These are phyloP conservation scores for Abrus pulchellus DNA, from an alignment of 306 rosid genomes.

Conservation along the genomic window DNA sequence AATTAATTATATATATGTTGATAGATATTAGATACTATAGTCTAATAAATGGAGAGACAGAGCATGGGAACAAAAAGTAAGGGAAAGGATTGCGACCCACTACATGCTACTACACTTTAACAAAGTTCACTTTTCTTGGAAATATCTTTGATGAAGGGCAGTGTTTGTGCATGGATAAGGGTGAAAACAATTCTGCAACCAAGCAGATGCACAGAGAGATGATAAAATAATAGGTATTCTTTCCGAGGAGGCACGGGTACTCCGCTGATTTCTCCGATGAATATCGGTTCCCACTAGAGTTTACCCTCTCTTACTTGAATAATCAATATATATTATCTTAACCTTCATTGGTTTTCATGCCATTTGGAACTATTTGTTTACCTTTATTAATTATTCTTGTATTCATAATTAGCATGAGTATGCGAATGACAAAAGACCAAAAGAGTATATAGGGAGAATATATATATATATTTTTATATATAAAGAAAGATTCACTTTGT, in stretches of 20 bases:
- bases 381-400: slow-evolving; percentile 7
- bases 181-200: slow-evolving; percentile 50
- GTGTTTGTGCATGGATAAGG: slow-evolving; percentile 52
- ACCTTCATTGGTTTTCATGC: slow-evolving; percentile 52
- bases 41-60: slow-evolving; percentile 2
- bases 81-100: slow-evolving; percentile 43
- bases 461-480: not conserved
- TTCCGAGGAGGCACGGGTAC: slow-evolving; percentile 93
- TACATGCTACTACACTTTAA: slow-evolving; percentile 54
- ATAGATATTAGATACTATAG: not conserved
- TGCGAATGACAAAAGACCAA: slow-evolving; percentile 16
- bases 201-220: slow-evolving; percentile 47
- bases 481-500: slow-evolving; percentile 40
- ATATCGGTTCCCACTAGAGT: slow-evolving; percentile 58
- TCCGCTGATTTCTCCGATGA: slow-evolving; percentile 95
- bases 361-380: slow-evolving; percentile 31
- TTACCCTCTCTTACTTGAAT: slow-evolving; percentile 27
- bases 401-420: not conserved
- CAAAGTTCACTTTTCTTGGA: slow-evolving; percentile 77
- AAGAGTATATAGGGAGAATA: not conserved
- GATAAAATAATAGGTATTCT: slow-evolving; percentile 43
- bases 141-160: slow-evolving; percentile 55
- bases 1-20: too few relatives aligned
- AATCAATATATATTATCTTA: not conserved
- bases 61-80: slow-evolving; percentile 54